Evolutionary conservation across 2,329 filamentous ascomycete species (phyloP).

Genomic region (Ophiosphaerella korrae): DNA sequence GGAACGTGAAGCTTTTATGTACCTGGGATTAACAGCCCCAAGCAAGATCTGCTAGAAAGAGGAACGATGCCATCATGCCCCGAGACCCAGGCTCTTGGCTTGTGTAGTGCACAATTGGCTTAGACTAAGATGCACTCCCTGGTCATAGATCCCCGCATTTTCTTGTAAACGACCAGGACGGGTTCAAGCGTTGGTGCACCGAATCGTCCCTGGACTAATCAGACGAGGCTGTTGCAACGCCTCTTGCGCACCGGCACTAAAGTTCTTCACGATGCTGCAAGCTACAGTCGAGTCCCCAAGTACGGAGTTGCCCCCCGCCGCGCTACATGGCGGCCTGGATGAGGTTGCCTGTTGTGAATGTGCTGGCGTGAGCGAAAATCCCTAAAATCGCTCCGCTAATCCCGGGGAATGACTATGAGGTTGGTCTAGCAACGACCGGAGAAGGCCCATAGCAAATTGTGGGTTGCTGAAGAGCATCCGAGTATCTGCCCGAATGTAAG

Average conservation of each 20-base stretch:
- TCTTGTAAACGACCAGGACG: conserved; percentile 25
- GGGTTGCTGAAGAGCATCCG: conserved; percentile 19
- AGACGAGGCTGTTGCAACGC: conserved; percentile 11
- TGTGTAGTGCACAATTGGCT: conserved; percentile 11
- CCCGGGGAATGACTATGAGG: conserved; percentile 12
- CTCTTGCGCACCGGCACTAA: conserved; percentile 11
- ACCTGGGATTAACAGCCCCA: not conserved
- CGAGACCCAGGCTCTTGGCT: conserved; percentile 17
- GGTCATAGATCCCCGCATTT: conserved; percentile 27
- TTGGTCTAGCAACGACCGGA: conserved; percentile 22
- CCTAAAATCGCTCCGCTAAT: conserved; percentile 3
- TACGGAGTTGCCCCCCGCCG: conserved; percentile 10
- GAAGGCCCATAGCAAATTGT: conserved; percentile 12
- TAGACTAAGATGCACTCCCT: conserved; percentile 20
- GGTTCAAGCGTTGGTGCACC: conserved; percentile 18
- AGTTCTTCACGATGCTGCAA: not conserved
- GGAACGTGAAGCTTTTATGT: not conserved
- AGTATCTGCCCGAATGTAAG: conserved; percentile 30
- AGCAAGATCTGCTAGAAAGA: conserved; percentile 2
- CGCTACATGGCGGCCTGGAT: not conserved
- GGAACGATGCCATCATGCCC: conserved; percentile 18
- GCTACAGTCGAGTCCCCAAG: conserved; percentile 4
- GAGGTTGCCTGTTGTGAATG: not conserved
- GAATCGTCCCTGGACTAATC: conserved; percentile 17
- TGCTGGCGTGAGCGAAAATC: not conserved